Conservation (phyloP, 2,329 filamentous ascomycete species). For the Madurella mycetomatis region DNA sequence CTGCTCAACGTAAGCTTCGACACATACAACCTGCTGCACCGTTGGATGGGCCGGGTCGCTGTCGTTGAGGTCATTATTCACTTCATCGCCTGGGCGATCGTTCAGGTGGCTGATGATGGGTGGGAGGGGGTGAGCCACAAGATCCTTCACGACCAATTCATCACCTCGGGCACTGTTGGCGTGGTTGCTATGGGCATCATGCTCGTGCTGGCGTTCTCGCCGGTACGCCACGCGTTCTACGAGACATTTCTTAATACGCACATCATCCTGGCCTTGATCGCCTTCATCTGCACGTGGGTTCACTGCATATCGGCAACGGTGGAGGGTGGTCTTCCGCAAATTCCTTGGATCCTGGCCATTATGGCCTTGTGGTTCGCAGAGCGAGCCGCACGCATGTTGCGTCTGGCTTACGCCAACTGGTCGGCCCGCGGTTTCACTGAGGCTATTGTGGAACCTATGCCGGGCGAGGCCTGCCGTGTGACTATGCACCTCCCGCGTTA, state of each 20-base stretch:
- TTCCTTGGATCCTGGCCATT: conserved; percentile 69
- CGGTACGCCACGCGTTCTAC: conserved; percentile 90
- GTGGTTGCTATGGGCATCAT: conserved; percentile 61
- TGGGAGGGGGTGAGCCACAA: conserved; percentile 53
- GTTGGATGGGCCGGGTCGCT: conserved; percentile 75
- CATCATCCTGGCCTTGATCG: conserved; percentile 66
- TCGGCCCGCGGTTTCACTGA: conserved; percentile 55
- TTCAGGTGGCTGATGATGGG: conserved; percentile 62
- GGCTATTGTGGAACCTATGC: conserved; percentile 63
- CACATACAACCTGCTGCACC: conserved; percentile 87
- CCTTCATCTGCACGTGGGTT: conserved; percentile 69
- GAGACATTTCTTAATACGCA: conserved; percentile 91
- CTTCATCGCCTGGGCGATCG: conserved; percentile 68
- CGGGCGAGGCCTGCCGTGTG: conserved; percentile 65
- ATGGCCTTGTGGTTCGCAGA: conserved; percentile 75
- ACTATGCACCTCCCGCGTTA: conserved; percentile 66
- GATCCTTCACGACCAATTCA: conserved; percentile 58
- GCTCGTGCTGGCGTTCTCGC: conserved; percentile 66
- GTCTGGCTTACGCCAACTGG: conserved; percentile 64
- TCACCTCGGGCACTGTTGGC: conserved; percentile 52
- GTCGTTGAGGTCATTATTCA: conserved; percentile 67
- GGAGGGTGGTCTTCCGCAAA: conserved; percentile 63
- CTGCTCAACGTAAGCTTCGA: conserved; percentile 88
- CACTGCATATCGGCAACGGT: conserved; percentile 68
- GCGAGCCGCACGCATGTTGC: conserved; percentile 57